Conservation (phyloP, 2,329 filamentous ascomycete species). For the Hypoxylon sp. region DNA sequence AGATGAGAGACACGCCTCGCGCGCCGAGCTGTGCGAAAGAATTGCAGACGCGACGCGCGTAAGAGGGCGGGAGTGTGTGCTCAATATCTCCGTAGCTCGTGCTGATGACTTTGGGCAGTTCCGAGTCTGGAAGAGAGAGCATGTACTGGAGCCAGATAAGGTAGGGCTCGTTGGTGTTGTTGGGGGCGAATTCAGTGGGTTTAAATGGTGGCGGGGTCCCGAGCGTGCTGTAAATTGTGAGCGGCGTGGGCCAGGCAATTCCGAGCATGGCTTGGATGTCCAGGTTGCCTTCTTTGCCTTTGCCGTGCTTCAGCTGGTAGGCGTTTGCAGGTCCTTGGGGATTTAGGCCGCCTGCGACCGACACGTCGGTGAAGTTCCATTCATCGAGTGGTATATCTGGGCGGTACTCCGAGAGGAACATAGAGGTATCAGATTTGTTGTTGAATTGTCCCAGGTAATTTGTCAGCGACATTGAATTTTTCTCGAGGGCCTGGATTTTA, state of each 20-base stretch:
- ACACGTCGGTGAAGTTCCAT: constrained; percentile 7
- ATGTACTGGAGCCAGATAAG: constrained; percentile 71
- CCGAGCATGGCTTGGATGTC: constrained; percentile 38
- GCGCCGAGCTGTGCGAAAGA: constrained; percentile 73
- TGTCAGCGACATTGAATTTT: constrained; percentile 5
- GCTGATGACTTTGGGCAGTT: constrained; percentile 71
- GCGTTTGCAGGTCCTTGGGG: not conserved
- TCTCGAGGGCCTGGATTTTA: constrained; percentile 2
- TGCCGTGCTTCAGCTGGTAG: constrained; percentile 6
- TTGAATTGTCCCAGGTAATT: constrained; percentile 14
- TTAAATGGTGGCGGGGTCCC: constrained; percentile 37
- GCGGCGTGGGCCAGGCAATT: constrained; percentile 32
- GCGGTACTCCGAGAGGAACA: not conserved
- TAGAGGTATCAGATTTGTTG: constrained; percentile 16
- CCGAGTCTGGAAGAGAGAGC: constrained; percentile 58
- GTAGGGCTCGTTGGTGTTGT: constrained; percentile 75
- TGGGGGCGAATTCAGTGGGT: constrained; percentile 27
- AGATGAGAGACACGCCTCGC: constrained; percentile 70
- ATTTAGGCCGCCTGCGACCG: constrained; percentile 6
- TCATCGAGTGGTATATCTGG: not conserved
- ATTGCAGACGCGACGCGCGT: constrained; percentile 68
- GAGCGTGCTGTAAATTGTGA: constrained; percentile 41
- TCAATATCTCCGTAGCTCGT: constrained; percentile 75
- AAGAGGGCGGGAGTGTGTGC: constrained; percentile 67
- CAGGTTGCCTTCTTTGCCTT: constrained; percentile 35